Percentiles rank a stretch among this genome's conserved stretches.
These are phyloP conservation scores for Podosphaera aphanis DNA, from an alignment of 2,329 filamentous ascomycete species.

Conservation along the genomic window DNA sequence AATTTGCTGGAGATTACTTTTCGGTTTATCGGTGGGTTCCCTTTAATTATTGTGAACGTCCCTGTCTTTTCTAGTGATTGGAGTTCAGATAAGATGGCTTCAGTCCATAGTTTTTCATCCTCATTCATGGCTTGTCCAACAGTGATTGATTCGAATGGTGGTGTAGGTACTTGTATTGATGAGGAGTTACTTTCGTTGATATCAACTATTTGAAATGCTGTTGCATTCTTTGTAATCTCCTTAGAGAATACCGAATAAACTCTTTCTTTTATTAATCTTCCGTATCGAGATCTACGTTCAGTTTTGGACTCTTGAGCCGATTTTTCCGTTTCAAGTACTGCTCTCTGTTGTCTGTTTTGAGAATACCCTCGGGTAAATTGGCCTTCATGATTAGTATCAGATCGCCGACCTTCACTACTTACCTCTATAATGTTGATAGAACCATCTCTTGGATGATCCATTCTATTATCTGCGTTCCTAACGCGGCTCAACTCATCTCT, in stretches of 20 bases:
- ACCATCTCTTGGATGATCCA: too few species aligned
- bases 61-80: neutral
- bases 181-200: neutral
- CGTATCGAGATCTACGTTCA: neutral
- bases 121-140: neutral
- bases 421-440: too few species aligned
- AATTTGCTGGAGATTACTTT: neutral
- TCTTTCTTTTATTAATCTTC: neutral
- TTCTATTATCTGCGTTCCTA: too few species aligned
- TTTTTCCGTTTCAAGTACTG: too few species aligned
- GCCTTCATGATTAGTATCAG: too few species aligned
- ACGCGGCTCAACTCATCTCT: too few species aligned
- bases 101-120: neutral
- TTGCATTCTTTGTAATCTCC: neutral
- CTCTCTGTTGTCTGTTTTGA: too few species aligned
- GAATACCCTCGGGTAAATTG: too few species aligned
- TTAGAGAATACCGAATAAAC: neutral
- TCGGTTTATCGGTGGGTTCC: neutral
- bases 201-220: neutral
- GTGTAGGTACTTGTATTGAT: neutral
- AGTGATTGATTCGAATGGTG: neutral
- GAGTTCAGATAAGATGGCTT: neutral
- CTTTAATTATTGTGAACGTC: neutral
- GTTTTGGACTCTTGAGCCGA: too few species aligned
- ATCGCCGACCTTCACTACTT: too few species aligned